phyloP scores from a whole-genome alignment of 2,329 filamentous ascomycete species.

The Colletotrichum scovillei region DNA sequence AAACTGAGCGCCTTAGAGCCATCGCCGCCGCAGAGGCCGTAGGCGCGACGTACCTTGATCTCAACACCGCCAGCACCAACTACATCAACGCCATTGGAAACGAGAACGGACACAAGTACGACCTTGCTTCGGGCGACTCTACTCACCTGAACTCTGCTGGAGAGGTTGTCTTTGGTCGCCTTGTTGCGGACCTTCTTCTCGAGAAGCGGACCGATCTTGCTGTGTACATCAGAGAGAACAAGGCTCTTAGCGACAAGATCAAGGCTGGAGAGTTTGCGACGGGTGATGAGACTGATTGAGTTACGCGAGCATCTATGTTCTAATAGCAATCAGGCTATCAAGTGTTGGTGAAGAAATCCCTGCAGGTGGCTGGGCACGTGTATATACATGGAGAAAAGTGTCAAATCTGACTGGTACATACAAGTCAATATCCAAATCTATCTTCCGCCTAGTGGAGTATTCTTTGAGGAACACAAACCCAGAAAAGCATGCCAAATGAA shows the following conservation, averaged over 20 bases:
- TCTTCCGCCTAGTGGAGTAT: no score
- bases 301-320: no score
- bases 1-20: conserved; percentile 56
- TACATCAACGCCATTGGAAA: conserved; percentile 66
- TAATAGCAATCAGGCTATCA: neutral
- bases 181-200: conserved; percentile 65
- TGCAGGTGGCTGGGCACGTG: neutral
- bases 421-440: no score
- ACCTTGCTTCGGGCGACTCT: conserved; percentile 56
- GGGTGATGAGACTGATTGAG: conserved; percentile 34
- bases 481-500: neutral
- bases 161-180: conserved; percentile 65
- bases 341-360: neutral
- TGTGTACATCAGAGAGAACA: conserved; percentile 42
- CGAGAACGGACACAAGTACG: conserved; percentile 57
- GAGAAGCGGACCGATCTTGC: conserved; percentile 39
- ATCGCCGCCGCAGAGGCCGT: conserved; percentile 58
- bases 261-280: conserved; percentile 44
- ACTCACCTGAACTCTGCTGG: conserved; percentile 69
- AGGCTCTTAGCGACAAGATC: conserved; percentile 47
- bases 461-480: fast-evolving
- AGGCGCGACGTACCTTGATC: conserved; percentile 54
- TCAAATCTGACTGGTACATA: no score
- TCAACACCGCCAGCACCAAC: conserved; percentile 60
- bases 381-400: neutral